Conservation (phyloP, 768 basidiomycete species). For the Suillus alpinus region DNA sequence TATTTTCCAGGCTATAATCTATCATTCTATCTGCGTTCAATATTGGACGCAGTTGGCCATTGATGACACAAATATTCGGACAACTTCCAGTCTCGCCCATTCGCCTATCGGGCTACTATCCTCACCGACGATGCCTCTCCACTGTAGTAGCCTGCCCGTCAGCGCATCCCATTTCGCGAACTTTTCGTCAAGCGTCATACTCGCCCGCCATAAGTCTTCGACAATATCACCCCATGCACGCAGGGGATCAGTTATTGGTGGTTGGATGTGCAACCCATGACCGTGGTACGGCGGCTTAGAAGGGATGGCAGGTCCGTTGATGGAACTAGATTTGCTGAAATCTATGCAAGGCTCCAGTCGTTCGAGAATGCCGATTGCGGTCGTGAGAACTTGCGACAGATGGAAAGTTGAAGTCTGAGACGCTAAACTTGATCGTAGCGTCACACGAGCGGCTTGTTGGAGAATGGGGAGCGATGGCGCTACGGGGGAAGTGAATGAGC, state of each 20-base stretch:
- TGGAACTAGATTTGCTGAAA: not conserved
- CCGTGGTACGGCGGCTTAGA: slow-evolving; percentile 33
- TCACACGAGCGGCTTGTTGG: slow-evolving; percentile 26
- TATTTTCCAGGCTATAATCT: not conserved
- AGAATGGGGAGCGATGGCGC: slow-evolving; percentile 18
- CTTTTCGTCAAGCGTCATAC: slow-evolving; percentile 26
- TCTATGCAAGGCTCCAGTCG: slow-evolving; percentile 21
- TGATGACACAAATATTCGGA: slow-evolving; percentile 13
- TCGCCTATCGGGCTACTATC: slow-evolving; percentile 41
- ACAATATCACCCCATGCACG: slow-evolving; percentile 49
- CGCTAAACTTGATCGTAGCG: slow-evolving; percentile 37
- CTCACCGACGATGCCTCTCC: slow-evolving; percentile 46
- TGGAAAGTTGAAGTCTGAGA: slow-evolving; percentile 22
- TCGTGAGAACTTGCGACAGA: slow-evolving; percentile 32
- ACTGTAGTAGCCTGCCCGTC: slow-evolving; percentile 53
- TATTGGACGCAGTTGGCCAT: not conserved
- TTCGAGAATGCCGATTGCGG: slow-evolving; percentile 26
- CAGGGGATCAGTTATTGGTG: slow-evolving; percentile 26
- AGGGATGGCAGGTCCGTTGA: slow-evolving; percentile 1
- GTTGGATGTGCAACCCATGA: slow-evolving; percentile 35
- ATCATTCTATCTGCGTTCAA: not conserved
- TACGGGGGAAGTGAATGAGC: slow-evolving; percentile 2
- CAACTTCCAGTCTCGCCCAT: slow-evolving; percentile 50
- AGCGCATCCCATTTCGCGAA: slow-evolving; percentile 49
- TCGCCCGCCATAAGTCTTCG: slow-evolving; percentile 41